A percentile compares a stretch with the other conserved stretches of the same genome.
Evolutionary conservation across 2,329 filamentous ascomycete species (phyloP).

Genomic region (Coleophoma eucalyptorum): DNA sequence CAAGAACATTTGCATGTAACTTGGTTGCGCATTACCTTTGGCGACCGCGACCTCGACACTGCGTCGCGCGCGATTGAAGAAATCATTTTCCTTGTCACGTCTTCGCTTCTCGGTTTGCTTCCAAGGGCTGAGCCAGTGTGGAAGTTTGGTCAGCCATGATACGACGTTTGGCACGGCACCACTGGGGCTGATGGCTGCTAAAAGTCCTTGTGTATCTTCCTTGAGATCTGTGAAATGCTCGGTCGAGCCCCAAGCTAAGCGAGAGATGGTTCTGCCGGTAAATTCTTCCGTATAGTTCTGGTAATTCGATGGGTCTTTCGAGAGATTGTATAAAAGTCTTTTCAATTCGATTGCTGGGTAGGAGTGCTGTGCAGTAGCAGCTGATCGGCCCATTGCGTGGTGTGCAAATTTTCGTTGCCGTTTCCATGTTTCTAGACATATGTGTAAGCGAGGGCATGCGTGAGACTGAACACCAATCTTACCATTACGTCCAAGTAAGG

Average conservation of each 20-base stretch:
- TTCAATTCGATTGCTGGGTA: conserved; percentile 38
- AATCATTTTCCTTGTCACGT: conserved; percentile 33
- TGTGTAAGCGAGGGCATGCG: conserved; percentile 3
- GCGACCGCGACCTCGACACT: conserved; percentile 31
- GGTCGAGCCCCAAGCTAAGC: conserved; percentile 41
- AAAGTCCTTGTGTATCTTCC: conserved; percentile 40
- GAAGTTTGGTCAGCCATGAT: conserved; percentile 38
- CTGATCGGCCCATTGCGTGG: conserved; percentile 36
- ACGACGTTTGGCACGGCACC: conserved; percentile 43
- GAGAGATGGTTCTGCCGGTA: conserved; percentile 40
- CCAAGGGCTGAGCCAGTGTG: conserved; percentile 37
- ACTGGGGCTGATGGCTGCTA: conserved; percentile 40
- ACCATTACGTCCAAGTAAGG: conserved; percentile 40
- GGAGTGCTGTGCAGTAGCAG: conserved; percentile 32
- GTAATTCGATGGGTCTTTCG: conserved; percentile 35
- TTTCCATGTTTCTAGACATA: conserved; percentile 39
- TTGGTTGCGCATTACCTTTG: conserved; percentile 31
- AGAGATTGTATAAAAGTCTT: conserved; percentile 35
- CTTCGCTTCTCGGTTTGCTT: conserved; percentile 37
- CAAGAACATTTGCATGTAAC: conserved; percentile 39
- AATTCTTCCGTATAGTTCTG: conserved; percentile 43
- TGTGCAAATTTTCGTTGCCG: conserved; percentile 42
- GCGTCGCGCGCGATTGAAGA: conserved; percentile 33
- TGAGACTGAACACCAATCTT: conserved; percentile 6
- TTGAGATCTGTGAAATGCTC: conserved; percentile 35